These are phyloP conservation scores for Meira miltonrushii DNA, from an alignment of 1,284 basidiomycete genomes.

Conservation along the genomic window DNA sequence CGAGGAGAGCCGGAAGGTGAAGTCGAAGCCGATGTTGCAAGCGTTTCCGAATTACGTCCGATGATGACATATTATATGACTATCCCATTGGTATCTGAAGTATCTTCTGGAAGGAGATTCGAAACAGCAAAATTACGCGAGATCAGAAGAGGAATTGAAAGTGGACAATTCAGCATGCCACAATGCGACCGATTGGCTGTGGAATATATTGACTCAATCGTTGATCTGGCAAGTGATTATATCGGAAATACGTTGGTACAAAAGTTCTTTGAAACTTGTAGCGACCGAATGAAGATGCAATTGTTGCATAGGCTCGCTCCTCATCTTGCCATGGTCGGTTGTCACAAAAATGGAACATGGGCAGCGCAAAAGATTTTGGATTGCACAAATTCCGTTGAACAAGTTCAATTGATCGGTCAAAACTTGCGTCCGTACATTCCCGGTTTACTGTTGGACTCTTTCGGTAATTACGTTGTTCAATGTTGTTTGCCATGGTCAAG, in stretches of 20 bases:
- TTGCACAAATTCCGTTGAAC: constrained; percentile 73
- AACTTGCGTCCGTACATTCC: constrained; percentile 87
- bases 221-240: constrained; percentile 96
- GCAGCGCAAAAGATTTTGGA: constrained; percentile 95
- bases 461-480: constrained; percentile 97
- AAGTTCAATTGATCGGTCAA: constrained; percentile 74
- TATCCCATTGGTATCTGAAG: constrained; percentile 44
- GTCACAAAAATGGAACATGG: constrained; percentile 99
- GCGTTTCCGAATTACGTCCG: constrained; percentile 67
- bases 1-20: constrained; percentile 58
- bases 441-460: constrained; percentile 87
- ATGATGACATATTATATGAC: constrained; percentile 52
- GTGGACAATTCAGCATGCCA: constrained; percentile 71
- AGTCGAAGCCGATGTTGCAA: constrained; percentile 19
- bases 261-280: constrained; percentile 89
- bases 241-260: constrained; percentile 98
- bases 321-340: constrained; percentile 92
- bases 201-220: constrained; percentile 73
- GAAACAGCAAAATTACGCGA: constrained; percentile 86
- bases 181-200: constrained; percentile 84
- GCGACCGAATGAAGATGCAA: constrained; percentile 67
- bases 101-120: constrained; percentile 58
- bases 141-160: constrained; percentile 80
- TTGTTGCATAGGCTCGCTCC: constrained; percentile 93
- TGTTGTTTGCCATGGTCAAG: constrained; percentile 78